Percentiles rank a stretch among this genome's conserved stretches.
These are phyloP conservation scores for Closterium sp. DNA, from an alignment of 139 green algal genomes.

Conservation along the genomic window DNA sequence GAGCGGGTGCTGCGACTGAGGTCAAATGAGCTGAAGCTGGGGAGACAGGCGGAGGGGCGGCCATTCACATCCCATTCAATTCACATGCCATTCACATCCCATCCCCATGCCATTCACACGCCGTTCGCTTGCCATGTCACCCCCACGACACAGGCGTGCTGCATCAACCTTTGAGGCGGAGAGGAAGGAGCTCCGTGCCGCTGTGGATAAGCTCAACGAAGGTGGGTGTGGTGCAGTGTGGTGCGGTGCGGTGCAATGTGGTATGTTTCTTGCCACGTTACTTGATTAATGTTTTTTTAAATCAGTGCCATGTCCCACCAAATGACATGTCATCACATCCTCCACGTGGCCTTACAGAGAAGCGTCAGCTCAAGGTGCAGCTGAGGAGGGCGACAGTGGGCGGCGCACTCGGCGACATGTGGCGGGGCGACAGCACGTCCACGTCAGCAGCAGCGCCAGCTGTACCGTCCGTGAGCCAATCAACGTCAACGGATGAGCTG, in stretches of 20 bases:
- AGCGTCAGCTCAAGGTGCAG: conserved; percentile 1
- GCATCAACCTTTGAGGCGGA: neutral
- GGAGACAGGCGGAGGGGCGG: conserved; percentile 1
- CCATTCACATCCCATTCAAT: no score
- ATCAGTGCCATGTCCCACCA: no score
- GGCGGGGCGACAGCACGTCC: no score
- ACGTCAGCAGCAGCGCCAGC: no score
- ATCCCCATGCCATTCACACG: no score
- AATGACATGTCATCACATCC: no score
- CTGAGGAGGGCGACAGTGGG: neutral
- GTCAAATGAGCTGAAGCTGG: conserved; percentile 45
- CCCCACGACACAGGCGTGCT: neutral
- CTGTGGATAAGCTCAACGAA: neutral
- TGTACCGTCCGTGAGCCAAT: no score
- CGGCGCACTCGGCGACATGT: neutral
- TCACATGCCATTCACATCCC: no score
- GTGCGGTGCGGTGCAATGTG: no score
- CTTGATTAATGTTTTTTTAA: no score
- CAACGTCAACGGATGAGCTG: no score
- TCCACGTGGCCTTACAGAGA: neutral
- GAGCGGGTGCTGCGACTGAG: conserved; percentile 38
- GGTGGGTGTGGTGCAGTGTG: neutral
- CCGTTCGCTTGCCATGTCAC: neutral
- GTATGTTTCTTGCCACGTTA: no score
- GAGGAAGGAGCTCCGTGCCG: neutral